Conservation (phyloP, 1,139 yeast genomes). For the Pneumocystis jirovecii region DNA sequence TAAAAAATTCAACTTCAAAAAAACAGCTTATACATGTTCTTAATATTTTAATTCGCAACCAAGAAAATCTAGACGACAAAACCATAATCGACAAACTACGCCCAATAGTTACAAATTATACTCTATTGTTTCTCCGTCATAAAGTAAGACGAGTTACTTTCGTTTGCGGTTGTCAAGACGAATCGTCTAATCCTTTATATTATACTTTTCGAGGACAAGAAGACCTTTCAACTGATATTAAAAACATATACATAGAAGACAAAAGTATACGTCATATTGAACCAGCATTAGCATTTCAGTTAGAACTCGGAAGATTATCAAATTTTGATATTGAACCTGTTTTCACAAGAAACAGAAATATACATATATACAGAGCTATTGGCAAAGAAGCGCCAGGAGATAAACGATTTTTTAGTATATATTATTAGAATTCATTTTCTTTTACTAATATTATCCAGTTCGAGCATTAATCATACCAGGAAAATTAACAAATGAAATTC, state of each 20-base stretch:
- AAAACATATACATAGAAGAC: constrained; percentile 31
- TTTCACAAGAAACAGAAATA: constrained; percentile 90
- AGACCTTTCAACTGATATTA: constrained; percentile 34
- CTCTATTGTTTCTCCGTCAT: constrained; percentile 33
- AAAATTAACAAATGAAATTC: constrained; percentile 76
- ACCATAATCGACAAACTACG: constrained; percentile 48
- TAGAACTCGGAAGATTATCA: constrained; percentile 84
- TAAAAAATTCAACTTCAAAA: constrained; percentile 15
- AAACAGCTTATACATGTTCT: constrained; percentile 52
- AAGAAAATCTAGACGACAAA: constrained; percentile 58
- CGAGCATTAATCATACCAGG: constrained; percentile 97
- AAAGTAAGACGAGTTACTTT: constrained; percentile 85
- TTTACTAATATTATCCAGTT: constrained; percentile 21
- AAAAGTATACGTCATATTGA: constrained; percentile 92
- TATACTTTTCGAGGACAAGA: constrained; percentile 87
- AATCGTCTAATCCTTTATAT: constrained; percentile 85
- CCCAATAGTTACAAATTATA: constrained; percentile 53
- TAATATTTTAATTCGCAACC: constrained; percentile 58
- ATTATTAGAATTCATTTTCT: neutral
- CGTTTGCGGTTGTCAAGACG: constrained; percentile 56
- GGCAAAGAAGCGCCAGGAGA: constrained; percentile 90
- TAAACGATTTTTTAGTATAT: constrained; percentile 61
- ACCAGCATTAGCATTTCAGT: constrained; percentile 95
- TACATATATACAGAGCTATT: constrained; percentile 90
- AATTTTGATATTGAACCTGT: constrained; percentile 91